A percentile compares a stretch with the other conserved stretches of the same genome.
Conservation (phyloP, 148 eudicot species). For the Euryodendron excelsum region DNA sequence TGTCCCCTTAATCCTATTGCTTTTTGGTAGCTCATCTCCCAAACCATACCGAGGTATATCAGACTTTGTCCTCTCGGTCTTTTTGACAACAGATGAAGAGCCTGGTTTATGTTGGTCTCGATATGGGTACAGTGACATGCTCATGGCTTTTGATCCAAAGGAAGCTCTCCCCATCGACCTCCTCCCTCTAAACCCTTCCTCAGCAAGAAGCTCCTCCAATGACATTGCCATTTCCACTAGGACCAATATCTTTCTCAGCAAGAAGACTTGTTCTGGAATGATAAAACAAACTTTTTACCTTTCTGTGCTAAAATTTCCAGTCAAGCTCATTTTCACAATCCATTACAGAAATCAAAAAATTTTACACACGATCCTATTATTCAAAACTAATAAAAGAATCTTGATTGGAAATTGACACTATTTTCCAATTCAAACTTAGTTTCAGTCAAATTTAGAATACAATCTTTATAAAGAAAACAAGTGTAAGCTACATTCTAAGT, state of each 20-base stretch:
- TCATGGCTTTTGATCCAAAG: slow-evolving; percentile 16
- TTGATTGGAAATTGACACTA: background rate
- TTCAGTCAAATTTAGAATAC: too few relatives aligned
- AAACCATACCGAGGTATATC: slow-evolving; percentile 20
- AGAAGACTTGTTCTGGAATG: background rate
- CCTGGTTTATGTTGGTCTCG: slow-evolving; percentile 15
- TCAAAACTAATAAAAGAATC: background rate
- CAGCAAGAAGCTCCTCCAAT: slow-evolving; percentile 47
- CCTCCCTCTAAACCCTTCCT: slow-evolving; percentile 46
- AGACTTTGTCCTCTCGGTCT: slow-evolving; percentile 37
- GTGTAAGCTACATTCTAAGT: background rate
- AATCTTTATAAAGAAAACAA: background rate
- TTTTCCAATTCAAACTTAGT: background rate
- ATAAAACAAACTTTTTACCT: background rate
- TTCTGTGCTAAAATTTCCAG: background rate
- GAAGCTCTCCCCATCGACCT: slow-evolving; percentile 24
- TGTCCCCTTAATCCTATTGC: slow-evolving; percentile 16
- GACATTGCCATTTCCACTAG: slow-evolving; percentile 44
- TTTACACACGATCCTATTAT: slow-evolving; percentile 2
- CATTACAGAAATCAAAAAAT: background rate
- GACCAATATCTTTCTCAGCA: background rate
- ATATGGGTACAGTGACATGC: slow-evolving; percentile 15
- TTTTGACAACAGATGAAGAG: slow-evolving; percentile 17
- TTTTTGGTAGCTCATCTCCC: slow-evolving; percentile 21
- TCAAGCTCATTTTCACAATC: background rate